A percentile compares a stretch with the other conserved stretches of the same genome.
Conservation (phyloP, 495 filamentous ascomycete genomes). For the Annulohypoxylon nitens region DNA sequence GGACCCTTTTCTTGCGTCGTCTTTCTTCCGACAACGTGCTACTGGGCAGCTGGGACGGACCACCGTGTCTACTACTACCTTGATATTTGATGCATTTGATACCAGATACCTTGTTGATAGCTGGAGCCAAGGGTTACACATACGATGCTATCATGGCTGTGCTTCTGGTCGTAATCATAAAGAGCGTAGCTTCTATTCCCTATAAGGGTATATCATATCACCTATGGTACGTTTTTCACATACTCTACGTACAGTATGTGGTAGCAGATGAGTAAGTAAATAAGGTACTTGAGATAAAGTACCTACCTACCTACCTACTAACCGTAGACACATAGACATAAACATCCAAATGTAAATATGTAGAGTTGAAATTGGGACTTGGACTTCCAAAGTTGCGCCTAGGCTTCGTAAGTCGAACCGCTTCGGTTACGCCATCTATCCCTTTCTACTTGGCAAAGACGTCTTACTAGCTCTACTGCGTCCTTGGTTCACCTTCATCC, state of each 20-base stretch:
- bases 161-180: slow-evolving; percentile 8
- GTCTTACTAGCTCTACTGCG: slow-evolving; percentile 11
- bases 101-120: too few species aligned
- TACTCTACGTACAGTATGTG: neutral
- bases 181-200: slow-evolving; percentile 1
- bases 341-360: neutral
- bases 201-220: slow-evolving; percentile 16
- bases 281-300: neutral
- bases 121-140: slow-evolving; percentile 23
- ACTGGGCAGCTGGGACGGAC: slow-evolving; percentile 29
- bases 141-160: slow-evolving; percentile 13
- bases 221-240: slow-evolving; percentile 3
- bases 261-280: slow-evolving; percentile 4
- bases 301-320: neutral
- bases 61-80: slow-evolving; percentile 49
- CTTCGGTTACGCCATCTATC: slow-evolving; percentile 32
- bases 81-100: neutral
- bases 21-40: slow-evolving; percentile 44
- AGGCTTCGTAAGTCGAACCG: slow-evolving; percentile 24
- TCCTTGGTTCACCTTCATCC: slow-evolving; percentile 26
- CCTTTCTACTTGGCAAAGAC: slow-evolving; percentile 23
- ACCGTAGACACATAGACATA: neutral
- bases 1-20: slow-evolving; percentile 29
- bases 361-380: neutral
- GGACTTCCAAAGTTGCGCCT: neutral